These are phyloP conservation scores for Kodamaea fungicola DNA, from an alignment of 1,139 yeast genomes.

Conservation along the genomic window DNA sequence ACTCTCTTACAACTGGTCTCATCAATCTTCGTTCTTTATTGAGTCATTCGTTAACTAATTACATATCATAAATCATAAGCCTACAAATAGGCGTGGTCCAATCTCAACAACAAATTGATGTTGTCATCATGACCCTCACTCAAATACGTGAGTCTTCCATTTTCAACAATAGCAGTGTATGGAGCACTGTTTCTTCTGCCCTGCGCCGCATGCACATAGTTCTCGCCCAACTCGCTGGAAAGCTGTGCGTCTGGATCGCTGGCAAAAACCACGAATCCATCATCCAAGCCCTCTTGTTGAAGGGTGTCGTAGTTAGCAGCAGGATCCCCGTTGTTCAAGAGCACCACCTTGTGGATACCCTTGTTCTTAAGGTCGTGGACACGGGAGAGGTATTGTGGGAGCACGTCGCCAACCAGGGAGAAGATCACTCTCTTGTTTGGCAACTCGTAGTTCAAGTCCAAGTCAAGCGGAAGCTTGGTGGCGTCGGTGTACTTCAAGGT, in stretches of 20 bases:
- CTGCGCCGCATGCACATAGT: constrained; percentile 47
- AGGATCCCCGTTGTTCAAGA: constrained; percentile 78
- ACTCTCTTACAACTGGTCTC: neutral
- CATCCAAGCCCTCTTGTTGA: constrained; percentile 18
- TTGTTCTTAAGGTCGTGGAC: constrained; percentile 53
- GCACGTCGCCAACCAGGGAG: constrained; percentile 48
- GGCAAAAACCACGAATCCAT: constrained; percentile 57
- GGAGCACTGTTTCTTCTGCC: constrained; percentile 13
- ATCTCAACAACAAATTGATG: constrained; percentile 10
- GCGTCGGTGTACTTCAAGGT: constrained; percentile 12
- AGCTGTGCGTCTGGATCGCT: constrained; percentile 68
- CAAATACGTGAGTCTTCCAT: constrained; percentile 15
- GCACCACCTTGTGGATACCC: constrained; percentile 70
- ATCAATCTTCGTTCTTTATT: constrained; percentile 9
- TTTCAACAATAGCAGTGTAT: constrained; percentile 17
- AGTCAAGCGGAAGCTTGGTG: constrained; percentile 53
- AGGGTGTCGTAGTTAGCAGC: constrained; percentile 24
- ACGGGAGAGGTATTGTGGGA: constrained; percentile 66
- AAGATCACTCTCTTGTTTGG: constrained; percentile 27
- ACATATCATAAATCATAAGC: constrained; percentile 48
- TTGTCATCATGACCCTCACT: constrained; percentile 9
- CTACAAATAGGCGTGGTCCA: constrained; percentile 62
- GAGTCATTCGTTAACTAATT: constrained; percentile 70
- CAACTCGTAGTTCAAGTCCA: constrained; percentile 48
- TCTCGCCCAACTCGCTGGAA: constrained; percentile 59